Evolutionary conservation across 768 basidiomycete species (phyloP).

Genomic region (Tulasnella sp.): DNA sequence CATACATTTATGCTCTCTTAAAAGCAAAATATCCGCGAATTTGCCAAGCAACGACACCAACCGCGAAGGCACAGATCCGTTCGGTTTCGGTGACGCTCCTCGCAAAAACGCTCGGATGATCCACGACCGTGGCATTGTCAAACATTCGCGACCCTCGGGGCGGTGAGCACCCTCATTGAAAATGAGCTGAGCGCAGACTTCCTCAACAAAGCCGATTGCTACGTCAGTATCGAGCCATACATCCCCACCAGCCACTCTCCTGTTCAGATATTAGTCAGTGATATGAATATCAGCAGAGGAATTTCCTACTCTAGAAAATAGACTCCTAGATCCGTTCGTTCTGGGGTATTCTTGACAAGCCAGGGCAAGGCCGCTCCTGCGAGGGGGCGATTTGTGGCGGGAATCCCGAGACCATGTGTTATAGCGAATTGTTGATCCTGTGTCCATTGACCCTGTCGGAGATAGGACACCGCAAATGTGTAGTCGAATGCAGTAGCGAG

Average conservation of each 20-base stretch:
- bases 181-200: slow-evolving; percentile 1
- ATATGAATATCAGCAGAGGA: not conserved
- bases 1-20: not conserved
- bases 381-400: not conserved
- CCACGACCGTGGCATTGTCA: slow-evolving; percentile 15
- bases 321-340: not conserved
- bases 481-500: slow-evolving; percentile 1
- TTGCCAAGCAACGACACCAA: not conserved
- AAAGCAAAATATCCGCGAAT: not conserved
- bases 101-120: not conserved
- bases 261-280: not conserved
- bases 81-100: not conserved
- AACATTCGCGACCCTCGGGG: not conserved
- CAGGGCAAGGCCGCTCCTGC: not conserved
- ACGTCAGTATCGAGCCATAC: not conserved
- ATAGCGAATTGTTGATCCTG: not conserved
- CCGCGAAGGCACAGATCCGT: not conserved
- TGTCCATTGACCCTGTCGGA: not conserved
- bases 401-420: not conserved
- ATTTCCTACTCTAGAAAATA: not conserved
- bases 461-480: not conserved
- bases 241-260: not conserved
- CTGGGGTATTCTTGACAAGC: not conserved
- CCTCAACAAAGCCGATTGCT: not conserved
- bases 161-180: not conserved